Evolutionary conservation across 805 yeast species (phyloP).

Genomic region (Yamadazyma kitorensis): DNA sequence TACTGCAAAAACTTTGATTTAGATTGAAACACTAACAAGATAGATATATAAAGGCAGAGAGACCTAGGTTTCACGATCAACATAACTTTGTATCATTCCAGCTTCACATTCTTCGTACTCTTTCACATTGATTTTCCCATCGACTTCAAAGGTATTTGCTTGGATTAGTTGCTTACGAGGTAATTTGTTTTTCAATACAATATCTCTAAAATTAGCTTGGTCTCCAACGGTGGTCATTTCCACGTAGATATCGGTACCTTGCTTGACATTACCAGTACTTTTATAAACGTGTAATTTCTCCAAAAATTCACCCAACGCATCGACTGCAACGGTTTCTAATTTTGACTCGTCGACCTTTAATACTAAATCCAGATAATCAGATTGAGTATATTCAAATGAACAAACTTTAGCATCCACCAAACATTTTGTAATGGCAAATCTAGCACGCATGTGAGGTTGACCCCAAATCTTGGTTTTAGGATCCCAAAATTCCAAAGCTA

Average conservation of each 20-base stretch:
- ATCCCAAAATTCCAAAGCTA: constrained; percentile 85
- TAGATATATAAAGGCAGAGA: no score
- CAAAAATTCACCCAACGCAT: constrained; percentile 69
- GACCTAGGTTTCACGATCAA: constrained; percentile 37
- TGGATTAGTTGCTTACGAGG: constrained; percentile 86
- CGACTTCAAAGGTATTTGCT: constrained; percentile 60
- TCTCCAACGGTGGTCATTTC: constrained; percentile 67
- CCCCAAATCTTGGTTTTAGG: constrained; percentile 84
- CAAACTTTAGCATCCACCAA: constrained; percentile 69
- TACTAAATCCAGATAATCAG: constrained; percentile 55
- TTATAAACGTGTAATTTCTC: constrained; percentile 74
- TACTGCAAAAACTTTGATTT: no score
- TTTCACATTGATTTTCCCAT: constrained; percentile 49
- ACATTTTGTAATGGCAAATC: constrained; percentile 79
- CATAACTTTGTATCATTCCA: constrained; percentile 79
- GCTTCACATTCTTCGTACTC: constrained; percentile 72
- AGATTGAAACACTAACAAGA: no score
- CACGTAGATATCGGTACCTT: constrained; percentile 61
- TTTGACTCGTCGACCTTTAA: constrained; percentile 58
- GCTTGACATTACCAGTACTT: constrained; percentile 66
- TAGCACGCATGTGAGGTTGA: constrained; percentile 92
- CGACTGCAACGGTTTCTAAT: constrained; percentile 68
- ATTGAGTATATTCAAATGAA: constrained; percentile 46
- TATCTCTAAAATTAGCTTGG: constrained; percentile 61
- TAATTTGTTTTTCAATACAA: constrained; percentile 66